phyloP scores from a whole-genome alignment of 176 grass and related monocot species.

The Oryza officinalis region DNA sequence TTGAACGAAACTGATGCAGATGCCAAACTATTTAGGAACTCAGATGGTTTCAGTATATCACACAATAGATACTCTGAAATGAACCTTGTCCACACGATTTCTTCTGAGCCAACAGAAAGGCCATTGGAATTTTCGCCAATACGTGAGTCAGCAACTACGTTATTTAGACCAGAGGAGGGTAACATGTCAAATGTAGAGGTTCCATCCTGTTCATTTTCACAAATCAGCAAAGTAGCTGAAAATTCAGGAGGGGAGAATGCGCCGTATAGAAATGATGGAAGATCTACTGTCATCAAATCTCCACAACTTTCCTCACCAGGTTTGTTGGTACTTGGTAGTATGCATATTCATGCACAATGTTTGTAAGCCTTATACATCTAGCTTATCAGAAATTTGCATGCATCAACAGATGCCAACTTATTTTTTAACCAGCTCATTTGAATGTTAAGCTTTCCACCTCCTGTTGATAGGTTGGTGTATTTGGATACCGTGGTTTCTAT shows the following conservation, averaged over 20 bases:
- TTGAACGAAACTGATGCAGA: constrained; percentile 22
- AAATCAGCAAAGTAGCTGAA: constrained; percentile 41
- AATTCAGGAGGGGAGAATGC: constrained; percentile 36
- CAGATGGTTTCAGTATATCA: constrained; percentile 34
- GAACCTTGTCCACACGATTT: constrained; percentile 12
- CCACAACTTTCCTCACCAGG: constrained; percentile 32
- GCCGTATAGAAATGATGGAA: constrained; percentile 15
- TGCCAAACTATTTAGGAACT: constrained; percentile 17
- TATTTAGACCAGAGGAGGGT: constrained; percentile 33
- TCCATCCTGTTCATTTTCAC: constrained; percentile 44
- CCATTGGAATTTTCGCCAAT: constrained; percentile 58
- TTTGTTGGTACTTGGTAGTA: constrained; percentile 29
- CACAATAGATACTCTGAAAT: constrained; percentile 36
- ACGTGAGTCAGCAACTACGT: constrained; percentile 41
- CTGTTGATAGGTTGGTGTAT: constrained; percentile 31
- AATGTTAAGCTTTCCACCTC: neutral
- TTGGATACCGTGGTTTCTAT: constrained; percentile 1
- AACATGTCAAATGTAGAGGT: constrained; percentile 30
- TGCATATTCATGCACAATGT: constrained; percentile 18
- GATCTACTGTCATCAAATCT: constrained; percentile 26
- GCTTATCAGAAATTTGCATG: constrained; percentile 15
- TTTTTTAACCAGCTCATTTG: neutral
- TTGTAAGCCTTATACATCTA: constrained; percentile 1
- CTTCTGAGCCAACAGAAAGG: constrained; percentile 38
- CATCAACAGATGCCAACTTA: neutral